Conservation (phyloP, 371 early-diverging fungal species). For the Mortierella sp. region DNA sequence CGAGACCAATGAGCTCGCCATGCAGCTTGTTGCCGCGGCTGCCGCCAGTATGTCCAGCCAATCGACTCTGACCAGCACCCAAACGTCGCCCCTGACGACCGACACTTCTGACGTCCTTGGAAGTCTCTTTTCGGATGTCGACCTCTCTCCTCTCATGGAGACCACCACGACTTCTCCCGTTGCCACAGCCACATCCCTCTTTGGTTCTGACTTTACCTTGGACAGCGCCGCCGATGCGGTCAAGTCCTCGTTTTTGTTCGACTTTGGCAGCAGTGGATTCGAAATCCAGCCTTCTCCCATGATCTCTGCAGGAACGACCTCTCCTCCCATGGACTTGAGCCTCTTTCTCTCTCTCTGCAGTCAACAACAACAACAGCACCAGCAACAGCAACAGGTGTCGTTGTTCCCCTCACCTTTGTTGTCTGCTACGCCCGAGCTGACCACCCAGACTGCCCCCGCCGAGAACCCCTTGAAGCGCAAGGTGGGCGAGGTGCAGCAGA, state of each 20-base stretch:
- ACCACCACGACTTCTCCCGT: constrained; percentile 21
- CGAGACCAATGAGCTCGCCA: constrained; percentile 40
- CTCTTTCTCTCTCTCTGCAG: constrained; percentile 39
- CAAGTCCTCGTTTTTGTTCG: constrained; percentile 37
- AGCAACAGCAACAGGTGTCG: constrained; percentile 7
- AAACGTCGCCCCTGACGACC: constrained; percentile 26
- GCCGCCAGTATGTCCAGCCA: constrained; percentile 41
- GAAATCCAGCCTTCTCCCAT: constrained; percentile 26
- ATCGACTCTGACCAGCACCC: constrained; percentile 22
- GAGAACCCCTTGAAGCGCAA: constrained; percentile 53
- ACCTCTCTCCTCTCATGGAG: constrained; percentile 45
- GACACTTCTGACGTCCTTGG: constrained; percentile 36
- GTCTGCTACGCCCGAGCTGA: neutral
- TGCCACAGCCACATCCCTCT: constrained; percentile 20
- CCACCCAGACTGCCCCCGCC: neutral
- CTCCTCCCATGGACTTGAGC: constrained; percentile 41
- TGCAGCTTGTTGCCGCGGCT: constrained; percentile 47
- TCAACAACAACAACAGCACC: constrained; percentile 29
- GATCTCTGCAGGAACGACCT: constrained; percentile 28
- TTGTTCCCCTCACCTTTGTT: constrained; percentile 11
- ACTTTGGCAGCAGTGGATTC: constrained; percentile 25
- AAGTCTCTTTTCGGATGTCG: constrained; percentile 53
- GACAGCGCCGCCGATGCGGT: constrained; percentile 29
- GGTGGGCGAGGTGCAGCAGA: constrained; percentile 37
- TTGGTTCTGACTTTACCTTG: constrained; percentile 18